Conservation (phyloP, 2,329 filamentous ascomycete species). For the Dryadomyces quercivorus region DNA sequence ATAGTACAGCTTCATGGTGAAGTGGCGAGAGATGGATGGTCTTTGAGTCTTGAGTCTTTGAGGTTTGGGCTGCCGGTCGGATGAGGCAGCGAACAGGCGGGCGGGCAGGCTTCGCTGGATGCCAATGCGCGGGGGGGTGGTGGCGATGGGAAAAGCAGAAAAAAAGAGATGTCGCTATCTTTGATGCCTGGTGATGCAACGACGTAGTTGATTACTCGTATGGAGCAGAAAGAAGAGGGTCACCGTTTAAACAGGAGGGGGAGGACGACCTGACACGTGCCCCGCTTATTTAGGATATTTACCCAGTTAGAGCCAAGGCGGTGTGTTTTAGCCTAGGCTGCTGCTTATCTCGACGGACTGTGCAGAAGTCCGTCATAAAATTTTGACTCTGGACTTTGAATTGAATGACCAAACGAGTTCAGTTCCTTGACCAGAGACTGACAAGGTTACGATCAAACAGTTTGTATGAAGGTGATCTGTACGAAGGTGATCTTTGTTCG, state of each 20-base stretch:
- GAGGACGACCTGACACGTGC: no score
- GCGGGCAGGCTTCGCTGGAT: no score
- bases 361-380: no score
- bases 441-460: no score
- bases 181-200: not conserved
- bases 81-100: not conserved
- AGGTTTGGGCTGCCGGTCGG: no score
- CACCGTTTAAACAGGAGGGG: not conserved
- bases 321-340: not conserved
- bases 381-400: no score
- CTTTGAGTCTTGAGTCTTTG: no score
- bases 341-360: not conserved
- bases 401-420: no score
- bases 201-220: not conserved
- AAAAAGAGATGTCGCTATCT: not conserved
- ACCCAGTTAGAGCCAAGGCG: not conserved
- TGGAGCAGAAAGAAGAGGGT: not conserved
- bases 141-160: not conserved
- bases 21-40: not conserved
- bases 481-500: no score
- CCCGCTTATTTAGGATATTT: not conserved
- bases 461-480: no score
- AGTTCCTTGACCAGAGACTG: no score
- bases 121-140: not conserved
- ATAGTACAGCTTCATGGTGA: slow-evolving; percentile 74